Evolutionary conservation across 306 rosid genomes (phyloP), one percentile per base, ranked within the genome.

Genomic region (Castanospermum australe): DNA sequence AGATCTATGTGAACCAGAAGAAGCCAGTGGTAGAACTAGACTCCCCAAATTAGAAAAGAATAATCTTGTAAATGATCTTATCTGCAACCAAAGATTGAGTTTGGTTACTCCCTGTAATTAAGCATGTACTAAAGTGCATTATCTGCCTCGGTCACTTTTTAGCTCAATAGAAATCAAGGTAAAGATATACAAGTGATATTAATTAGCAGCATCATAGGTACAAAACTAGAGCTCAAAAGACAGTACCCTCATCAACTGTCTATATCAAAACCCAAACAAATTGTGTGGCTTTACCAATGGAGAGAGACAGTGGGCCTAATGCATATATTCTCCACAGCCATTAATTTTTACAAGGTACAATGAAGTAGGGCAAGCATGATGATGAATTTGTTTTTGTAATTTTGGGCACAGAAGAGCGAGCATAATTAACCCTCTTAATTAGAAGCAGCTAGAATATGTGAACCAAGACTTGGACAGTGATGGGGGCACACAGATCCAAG

Each of bases 401-500:
- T 81, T 78, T 66, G 56, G 67, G 63, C 64, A 65, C 69, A 71
- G 61, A 66, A 28, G 21, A 67, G 9, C 56, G 85, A 51, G 56
- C 85, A 56, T 9, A 68, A n/a, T n/a, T n/a, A n/a, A 45, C n/a
- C 56, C 57, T 70, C 82, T 57, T 60, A 71, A 70, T 82, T 61
- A 38, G 60, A 59, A 75, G 44, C 79, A 81, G 75, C 57, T 25
- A 76, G 63, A 48, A 67, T 59, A 52, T 57, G 76, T 71, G 68
- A 77, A 73, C 48, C 57, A 73, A 56, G 80, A 48, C 44, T 65
- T 68, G 68, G 87, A 86, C 44, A 80, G 88, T 73, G 90, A 90
- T 82, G 77, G 84, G 84, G 76, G 88, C 90, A 86, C 86, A 84
- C 94, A 82, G 48, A 79, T 83, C 90, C 87, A 83, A 63, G 72